These are phyloP conservation scores for Mrakia frigida DNA, from an alignment of 768 basidiomycete genomes.

Conservation along the genomic window DNA sequence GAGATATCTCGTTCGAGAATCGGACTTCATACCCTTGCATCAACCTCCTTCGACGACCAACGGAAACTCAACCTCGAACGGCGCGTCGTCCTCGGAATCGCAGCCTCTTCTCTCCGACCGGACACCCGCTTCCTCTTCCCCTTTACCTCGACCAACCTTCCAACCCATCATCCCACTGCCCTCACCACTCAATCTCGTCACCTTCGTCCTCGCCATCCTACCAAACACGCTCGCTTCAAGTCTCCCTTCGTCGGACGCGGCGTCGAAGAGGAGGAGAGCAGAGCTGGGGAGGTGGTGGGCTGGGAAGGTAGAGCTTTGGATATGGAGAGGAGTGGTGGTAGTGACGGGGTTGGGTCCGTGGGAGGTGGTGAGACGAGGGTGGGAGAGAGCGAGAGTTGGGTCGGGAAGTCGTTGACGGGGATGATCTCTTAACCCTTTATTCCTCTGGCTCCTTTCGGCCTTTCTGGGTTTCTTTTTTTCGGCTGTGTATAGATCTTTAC, in stretches of 20 bases:
- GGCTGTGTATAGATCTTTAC: too few relatives aligned
- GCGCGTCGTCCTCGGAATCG: not conserved
- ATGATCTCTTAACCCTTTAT: too few relatives aligned
- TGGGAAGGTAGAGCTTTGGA: not conserved
- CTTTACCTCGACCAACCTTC: not conserved
- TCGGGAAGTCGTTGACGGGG: too few relatives aligned
- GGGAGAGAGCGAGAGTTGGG: too few relatives aligned
- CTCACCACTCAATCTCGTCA: not conserved
- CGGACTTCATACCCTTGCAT: not conserved
- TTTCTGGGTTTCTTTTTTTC: too few relatives aligned
- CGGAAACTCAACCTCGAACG: not conserved
- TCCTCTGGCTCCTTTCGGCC: too few relatives aligned
- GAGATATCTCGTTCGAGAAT: not conserved
- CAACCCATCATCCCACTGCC: not conserved
- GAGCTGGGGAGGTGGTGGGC: not conserved
- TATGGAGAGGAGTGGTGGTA: not conserved
- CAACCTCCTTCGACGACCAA: not conserved
- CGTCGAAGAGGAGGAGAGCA: not conserved
- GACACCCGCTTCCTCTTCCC: not conserved
- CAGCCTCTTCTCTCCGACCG: not conserved
- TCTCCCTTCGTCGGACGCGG: not conserved
- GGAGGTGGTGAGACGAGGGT: not conserved
- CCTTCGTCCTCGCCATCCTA: not conserved
- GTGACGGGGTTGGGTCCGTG: not conserved
- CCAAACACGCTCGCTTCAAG: not conserved